Evolutionary conservation across 2,329 filamentous ascomycete species (phyloP).

Genomic region (Colletotrichum graminicola): DNA sequence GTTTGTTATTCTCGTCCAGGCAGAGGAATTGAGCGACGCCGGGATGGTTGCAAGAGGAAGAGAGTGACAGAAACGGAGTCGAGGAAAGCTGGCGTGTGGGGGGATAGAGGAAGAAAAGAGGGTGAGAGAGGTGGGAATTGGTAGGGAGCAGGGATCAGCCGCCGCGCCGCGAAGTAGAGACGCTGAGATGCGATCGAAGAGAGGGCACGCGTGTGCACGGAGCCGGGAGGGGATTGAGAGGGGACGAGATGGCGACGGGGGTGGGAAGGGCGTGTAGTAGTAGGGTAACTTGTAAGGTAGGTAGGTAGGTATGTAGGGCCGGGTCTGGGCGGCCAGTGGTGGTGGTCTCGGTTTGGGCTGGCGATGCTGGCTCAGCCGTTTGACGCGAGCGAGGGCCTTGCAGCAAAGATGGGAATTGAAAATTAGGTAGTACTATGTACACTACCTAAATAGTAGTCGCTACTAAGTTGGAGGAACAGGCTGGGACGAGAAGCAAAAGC

Average conservation of each 20-base stretch:
- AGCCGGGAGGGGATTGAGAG: conserved; percentile 5
- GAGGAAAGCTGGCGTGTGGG: conserved; percentile 24
- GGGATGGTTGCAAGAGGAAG: conserved; percentile 22
- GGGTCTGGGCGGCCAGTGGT: conserved; percentile 1
- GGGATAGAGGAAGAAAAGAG: conserved; percentile 40
- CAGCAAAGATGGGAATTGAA: no score
- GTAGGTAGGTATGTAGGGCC: conserved; percentile 21
- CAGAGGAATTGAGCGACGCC: conserved; percentile 30
- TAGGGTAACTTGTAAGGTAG: neutral
- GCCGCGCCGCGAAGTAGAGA: neutral
- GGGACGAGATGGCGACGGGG: conserved; percentile 3
- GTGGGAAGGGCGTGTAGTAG: conserved; percentile 1
- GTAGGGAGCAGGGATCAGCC: conserved; percentile 33
- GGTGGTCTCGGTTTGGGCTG: conserved; percentile 2
- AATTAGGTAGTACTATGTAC: no score
- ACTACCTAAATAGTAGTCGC: neutral
- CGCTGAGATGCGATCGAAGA: conserved; percentile 9
- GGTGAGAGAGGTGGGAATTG: conserved; percentile 30
- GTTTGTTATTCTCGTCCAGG: conserved; percentile 38
- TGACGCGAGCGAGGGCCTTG: conserved; percentile 19
- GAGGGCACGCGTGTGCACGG: conserved; percentile 30
- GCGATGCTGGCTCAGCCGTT: conserved; percentile 15
- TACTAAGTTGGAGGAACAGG: neutral
- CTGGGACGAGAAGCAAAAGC: neutral
- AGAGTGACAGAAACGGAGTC: conserved; percentile 20